Evolutionary conservation across 345 rosid species (phyloP).

Genomic region (Corymbia maculata): DNA sequence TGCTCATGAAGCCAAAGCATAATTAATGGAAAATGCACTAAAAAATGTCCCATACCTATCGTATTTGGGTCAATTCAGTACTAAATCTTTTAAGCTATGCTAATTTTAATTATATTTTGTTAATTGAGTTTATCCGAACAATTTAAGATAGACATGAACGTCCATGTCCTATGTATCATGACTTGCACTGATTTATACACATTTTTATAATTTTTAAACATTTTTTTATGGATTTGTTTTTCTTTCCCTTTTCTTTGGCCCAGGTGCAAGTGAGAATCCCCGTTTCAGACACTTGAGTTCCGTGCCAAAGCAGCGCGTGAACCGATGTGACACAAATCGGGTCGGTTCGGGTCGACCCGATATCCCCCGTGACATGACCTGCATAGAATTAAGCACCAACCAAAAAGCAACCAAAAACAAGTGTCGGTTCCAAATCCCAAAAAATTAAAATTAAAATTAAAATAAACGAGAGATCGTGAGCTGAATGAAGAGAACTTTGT

Average conservation of each 20-base stretch:
- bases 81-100: fast-evolving
- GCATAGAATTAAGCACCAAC: background rate
- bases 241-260: background rate
- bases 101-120: too few relatives aligned
- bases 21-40: background rate
- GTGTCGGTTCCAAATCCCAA: background rate
- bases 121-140: too few relatives aligned
- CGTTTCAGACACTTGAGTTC: background rate
- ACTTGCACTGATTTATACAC: fast-evolving
- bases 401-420: background rate
- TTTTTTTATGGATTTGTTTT: too few relatives aligned
- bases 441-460: background rate
- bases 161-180: fast-evolving
- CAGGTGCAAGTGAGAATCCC: background rate
- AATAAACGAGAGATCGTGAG: background rate
- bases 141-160: fast-evolving
- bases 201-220: too few relatives aligned
- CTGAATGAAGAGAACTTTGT: background rate
- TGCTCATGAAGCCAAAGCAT: background rate
- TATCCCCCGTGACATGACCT: background rate
- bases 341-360: background rate
- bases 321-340: background rate
- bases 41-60: too few relatives aligned
- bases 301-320: background rate
- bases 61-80: too few relatives aligned